A percentile compares a stretch with the other conserved stretches of the same genome.
Evolutionary conservation across 208 protist species (phyloP).

Genomic region (Acanthamoeba culbertsoni): DNA sequence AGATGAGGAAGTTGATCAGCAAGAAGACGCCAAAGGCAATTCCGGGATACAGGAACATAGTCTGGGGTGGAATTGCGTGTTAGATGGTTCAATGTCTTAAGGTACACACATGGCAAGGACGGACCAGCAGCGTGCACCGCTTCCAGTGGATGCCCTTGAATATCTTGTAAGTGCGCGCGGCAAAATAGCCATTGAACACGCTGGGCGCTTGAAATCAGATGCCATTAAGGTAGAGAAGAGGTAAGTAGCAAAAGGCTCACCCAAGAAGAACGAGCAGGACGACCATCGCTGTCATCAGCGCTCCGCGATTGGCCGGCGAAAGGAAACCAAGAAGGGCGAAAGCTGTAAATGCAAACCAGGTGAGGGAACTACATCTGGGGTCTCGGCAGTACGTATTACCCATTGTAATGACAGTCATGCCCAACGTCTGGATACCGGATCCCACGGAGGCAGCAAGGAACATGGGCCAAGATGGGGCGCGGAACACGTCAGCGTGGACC

Average conservation of each 20-base stretch:
- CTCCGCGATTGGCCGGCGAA: slow-evolving; percentile 93
- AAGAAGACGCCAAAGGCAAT: slow-evolving; percentile 87
- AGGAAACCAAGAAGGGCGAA: slow-evolving; percentile 95
- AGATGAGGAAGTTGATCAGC: slow-evolving; percentile 88
- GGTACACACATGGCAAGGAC: too few species aligned
- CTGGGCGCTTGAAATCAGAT: too few species aligned
- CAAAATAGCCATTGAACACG: slow-evolving; percentile 91
- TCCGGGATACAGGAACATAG: slow-evolving; percentile 84
- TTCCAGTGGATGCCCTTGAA: slow-evolving; percentile 90
- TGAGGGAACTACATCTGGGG: too few species aligned
- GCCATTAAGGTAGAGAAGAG: too few species aligned
- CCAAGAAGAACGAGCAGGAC: slow-evolving; percentile 84
- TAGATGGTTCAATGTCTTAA: too few species aligned
- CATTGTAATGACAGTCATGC: slow-evolving; percentile 82
- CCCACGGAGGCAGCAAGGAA: slow-evolving; percentile 89
- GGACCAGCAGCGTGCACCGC: slow-evolving; percentile 86
- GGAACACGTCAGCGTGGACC: slow-evolving; percentile 94
- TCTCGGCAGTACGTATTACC: too few species aligned
- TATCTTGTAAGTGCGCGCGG: slow-evolving; percentile 90
- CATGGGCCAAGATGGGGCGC: slow-evolving; percentile 83
- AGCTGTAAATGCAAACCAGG: too few species aligned
- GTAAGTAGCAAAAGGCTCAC: too few species aligned
- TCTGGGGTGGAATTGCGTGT: too few species aligned
- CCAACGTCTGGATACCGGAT: slow-evolving; percentile 90
- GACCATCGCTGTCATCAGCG: slow-evolving; percentile 87